phyloP scores from a whole-genome alignment of 768 basidiomycete genomes.

The Trichaptum fuscoviolaceum region DNA sequence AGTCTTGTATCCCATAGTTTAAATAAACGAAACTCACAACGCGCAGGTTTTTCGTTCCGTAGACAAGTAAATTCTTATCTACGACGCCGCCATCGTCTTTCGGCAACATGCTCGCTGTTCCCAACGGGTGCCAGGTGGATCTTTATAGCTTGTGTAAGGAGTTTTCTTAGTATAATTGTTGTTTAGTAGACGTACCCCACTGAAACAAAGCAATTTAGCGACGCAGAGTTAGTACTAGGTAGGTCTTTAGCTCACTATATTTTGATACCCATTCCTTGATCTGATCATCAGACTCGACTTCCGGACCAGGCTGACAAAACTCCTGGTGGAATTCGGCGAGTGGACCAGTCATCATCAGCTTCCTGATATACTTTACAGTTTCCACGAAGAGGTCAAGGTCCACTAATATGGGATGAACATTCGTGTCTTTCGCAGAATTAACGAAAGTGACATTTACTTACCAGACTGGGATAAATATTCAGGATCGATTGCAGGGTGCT shows the following conservation, averaged over 20 bases:
- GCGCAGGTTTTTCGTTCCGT: slow-evolving; percentile 25
- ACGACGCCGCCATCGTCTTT: slow-evolving; percentile 32
- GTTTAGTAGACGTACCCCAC: slow-evolving; percentile 11
- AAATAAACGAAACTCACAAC: slow-evolving; percentile 19
- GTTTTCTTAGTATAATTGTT: slow-evolving; percentile 7
- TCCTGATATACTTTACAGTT: slow-evolving; percentile 18
- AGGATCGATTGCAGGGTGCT: slow-evolving; percentile 40
- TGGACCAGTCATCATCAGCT: slow-evolving; percentile 5
- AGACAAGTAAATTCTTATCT: slow-evolving; percentile 25
- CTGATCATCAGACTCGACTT: slow-evolving; percentile 24
- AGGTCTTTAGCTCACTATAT: background rate
- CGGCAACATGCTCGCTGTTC: slow-evolving; percentile 38
- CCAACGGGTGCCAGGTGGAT: slow-evolving; percentile 23
- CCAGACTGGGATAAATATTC: slow-evolving; percentile 17
- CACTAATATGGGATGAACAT: background rate
- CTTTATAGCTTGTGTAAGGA: slow-evolving; percentile 6
- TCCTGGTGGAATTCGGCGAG: slow-evolving; percentile 12
- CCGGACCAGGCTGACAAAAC: slow-evolving; percentile 24
- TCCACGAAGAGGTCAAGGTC: slow-evolving; percentile 22
- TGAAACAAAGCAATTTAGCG: background rate
- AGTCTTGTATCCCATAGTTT: too few species aligned
- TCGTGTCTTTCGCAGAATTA: background rate
- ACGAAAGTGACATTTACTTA: background rate
- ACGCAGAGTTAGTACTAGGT: background rate
- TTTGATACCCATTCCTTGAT: background rate